These are phyloP conservation scores for Sclerotinia glacialis DNA, from an alignment of 2,329 filamentous ascomycete species.

Conservation along the genomic window DNA sequence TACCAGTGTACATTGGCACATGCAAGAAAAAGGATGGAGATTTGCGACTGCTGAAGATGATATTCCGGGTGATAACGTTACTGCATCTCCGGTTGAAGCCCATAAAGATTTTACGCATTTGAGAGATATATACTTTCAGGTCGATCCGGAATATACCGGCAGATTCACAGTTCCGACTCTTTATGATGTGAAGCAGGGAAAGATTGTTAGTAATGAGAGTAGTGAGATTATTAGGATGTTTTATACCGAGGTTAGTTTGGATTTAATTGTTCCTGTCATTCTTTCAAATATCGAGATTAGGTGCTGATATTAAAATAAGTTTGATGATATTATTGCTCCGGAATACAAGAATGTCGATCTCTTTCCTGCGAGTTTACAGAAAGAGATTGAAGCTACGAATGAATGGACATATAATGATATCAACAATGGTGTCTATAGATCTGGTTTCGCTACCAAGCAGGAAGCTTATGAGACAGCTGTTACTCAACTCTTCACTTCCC, in stretches of 20 bases:
- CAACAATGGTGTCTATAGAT: conserved; percentile 71
- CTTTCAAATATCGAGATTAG: not conserved
- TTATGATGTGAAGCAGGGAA: conserved; percentile 62
- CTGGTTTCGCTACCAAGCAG: conserved; percentile 81
- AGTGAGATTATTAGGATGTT: conserved; percentile 83
- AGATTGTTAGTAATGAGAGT: conserved; percentile 80
- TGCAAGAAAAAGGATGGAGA: conserved; percentile 65
- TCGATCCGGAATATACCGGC: conserved; percentile 62
- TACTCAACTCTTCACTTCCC: conserved; percentile 65
- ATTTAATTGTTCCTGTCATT: conserved; percentile 33
- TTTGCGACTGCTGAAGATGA: conserved; percentile 61
- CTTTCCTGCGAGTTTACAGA: conserved; percentile 62
- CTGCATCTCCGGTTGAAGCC: conserved; percentile 59
- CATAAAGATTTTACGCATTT: conserved; percentile 65
- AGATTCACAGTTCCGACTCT: conserved; percentile 69
- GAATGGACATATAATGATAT: conserved; percentile 75
- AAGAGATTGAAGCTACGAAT: conserved; percentile 70
- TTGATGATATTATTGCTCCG: conserved; percentile 66
- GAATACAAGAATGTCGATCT: conserved; percentile 61
- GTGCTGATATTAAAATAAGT: conserved; percentile 49
- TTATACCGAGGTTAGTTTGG: conserved; percentile 64
- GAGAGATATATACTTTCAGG: conserved; percentile 64
- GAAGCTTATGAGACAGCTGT: conserved; percentile 79
- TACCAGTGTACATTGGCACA: conserved; percentile 54
- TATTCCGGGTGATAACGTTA: conserved; percentile 58